phyloP scores from a whole-genome alignment of 805 yeast genomes.

The Lachancea sp. region DNA sequence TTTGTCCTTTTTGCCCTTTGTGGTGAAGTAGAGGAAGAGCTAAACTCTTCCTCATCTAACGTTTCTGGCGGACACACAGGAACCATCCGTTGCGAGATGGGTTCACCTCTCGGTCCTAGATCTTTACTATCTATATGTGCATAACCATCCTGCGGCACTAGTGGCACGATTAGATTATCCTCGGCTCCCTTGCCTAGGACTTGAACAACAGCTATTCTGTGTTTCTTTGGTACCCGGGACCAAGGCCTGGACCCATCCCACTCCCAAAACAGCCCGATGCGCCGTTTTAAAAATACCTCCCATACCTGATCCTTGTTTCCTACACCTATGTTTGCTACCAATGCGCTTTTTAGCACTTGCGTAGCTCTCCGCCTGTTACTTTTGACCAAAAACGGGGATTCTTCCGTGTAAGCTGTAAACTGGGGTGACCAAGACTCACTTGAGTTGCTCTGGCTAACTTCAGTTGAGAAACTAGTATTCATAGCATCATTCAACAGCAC shows the following conservation, averaged over 20 bases:
- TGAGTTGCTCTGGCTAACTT: constrained; percentile 1
- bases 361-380: constrained; percentile 17
- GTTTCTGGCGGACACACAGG: background rate
- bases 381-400: constrained; percentile 8
- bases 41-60: background rate
- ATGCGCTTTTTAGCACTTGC: constrained; percentile 27
- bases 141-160: no score
- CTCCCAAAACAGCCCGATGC: constrained; percentile 28
- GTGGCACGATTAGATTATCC: background rate
- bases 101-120: background rate
- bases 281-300: constrained; percentile 25
- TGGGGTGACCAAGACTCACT: constrained; percentile 2
- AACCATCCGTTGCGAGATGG: background rate
- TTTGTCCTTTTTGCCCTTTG: background rate
- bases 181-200: background rate
- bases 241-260: constrained; percentile 16
- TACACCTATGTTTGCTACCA: constrained; percentile 28
- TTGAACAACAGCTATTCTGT: constrained; percentile 5
- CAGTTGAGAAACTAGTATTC: constrained; percentile 26
- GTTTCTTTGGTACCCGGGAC: constrained; percentile 3
- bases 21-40: background rate
- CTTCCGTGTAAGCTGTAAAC: constrained; percentile 17
- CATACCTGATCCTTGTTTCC: constrained; percentile 28
- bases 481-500: constrained; percentile 28
- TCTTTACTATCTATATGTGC: no score